Percentiles rank a stretch among this genome's conserved stretches.
Conservation (phyloP, 2,329 filamentous ascomycete species). For the Cordyceps sp. region DNA sequence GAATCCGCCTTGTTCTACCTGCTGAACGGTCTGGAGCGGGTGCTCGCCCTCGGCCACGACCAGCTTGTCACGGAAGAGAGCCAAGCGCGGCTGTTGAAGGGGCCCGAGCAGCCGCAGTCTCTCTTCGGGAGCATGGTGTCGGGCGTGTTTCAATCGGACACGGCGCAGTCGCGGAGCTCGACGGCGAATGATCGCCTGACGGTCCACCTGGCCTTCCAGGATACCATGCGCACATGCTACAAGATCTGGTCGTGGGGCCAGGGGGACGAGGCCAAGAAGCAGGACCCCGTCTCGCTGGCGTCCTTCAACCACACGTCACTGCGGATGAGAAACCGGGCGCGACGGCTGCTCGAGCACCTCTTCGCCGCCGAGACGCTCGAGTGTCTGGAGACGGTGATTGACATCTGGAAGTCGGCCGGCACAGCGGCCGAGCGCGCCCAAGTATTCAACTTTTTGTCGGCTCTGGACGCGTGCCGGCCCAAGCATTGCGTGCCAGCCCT, state of each 20-base stretch:
- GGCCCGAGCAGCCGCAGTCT: conserved; percentile 66
- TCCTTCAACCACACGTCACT: conserved; percentile 86
- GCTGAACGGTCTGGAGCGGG: conserved; percentile 82
- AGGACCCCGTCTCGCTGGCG: conserved; percentile 53
- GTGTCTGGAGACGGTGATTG: conserved; percentile 79
- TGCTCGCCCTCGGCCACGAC: conserved; percentile 75
- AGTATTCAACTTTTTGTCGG: conserved; percentile 75
- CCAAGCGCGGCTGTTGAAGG: conserved; percentile 50
- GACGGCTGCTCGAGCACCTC: conserved; percentile 78
- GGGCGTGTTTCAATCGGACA: conserved; percentile 70
- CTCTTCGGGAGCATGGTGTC: conserved; percentile 94
- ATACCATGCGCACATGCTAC: conserved; percentile 84
- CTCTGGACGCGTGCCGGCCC: conserved; percentile 77
- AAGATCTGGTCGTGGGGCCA: conserved; percentile 90
- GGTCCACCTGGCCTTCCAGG: conserved; percentile 90
- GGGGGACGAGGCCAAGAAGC: conserved; percentile 35
- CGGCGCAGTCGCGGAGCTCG: conserved; percentile 57
- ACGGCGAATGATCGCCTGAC: conserved; percentile 91
- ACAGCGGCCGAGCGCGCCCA: conserved; percentile 35
- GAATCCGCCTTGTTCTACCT: conserved; percentile 69
- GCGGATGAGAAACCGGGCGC: conserved; percentile 76
- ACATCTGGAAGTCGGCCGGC: conserved; percentile 53
- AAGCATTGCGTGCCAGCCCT: conserved; percentile 85
- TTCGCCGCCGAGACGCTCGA: conserved; percentile 87
- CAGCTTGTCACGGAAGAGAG: conserved; percentile 63